Conservation (phyloP, 1,284 basidiomycete species). For the Phlebopus sp. region DNA sequence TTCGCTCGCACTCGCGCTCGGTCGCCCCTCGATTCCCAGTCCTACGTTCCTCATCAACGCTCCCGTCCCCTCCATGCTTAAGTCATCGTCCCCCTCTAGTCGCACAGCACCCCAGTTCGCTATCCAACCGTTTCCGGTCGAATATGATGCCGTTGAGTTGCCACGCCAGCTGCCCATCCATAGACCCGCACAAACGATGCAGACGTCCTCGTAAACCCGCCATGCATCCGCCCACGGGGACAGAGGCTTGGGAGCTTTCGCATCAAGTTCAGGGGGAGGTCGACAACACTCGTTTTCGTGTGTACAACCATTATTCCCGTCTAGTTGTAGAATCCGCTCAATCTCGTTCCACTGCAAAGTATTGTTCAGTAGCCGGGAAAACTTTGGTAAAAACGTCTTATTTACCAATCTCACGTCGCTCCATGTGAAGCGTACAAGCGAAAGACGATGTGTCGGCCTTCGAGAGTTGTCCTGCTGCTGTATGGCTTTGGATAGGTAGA, state of each 20-base stretch:
- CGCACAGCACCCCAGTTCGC: constrained; percentile 53
- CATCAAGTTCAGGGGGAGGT: constrained; percentile 27
- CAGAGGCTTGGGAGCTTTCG: constrained; percentile 36
- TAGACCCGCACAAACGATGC: constrained; percentile 71
- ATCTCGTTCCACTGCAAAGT: constrained; percentile 65
- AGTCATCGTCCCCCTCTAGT: constrained; percentile 63
- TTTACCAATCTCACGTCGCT: constrained; percentile 71
- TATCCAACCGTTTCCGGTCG: constrained; percentile 41
- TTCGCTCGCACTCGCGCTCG: constrained; percentile 24
- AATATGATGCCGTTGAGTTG: constrained; percentile 45
- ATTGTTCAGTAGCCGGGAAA: neutral
- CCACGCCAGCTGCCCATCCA: constrained; percentile 69
- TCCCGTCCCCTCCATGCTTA: constrained; percentile 30
- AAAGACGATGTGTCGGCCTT: constrained; percentile 51
- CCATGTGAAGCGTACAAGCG: constrained; percentile 70
- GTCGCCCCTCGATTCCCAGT: constrained; percentile 67
- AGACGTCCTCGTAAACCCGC: constrained; percentile 79
- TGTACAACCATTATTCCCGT: constrained; percentile 30
- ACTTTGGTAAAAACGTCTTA: constrained; percentile 6
- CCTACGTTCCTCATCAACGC: constrained; percentile 56
- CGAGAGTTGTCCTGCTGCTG: constrained; percentile 35
- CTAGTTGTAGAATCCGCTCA: constrained; percentile 59
- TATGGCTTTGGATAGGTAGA: constrained; percentile 55
- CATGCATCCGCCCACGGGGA: constrained; percentile 68
- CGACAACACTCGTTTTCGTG: constrained; percentile 35